Conservation (phyloP, 2,329 filamentous ascomycete genomes). For the Epichloe sylvatica region DNA sequence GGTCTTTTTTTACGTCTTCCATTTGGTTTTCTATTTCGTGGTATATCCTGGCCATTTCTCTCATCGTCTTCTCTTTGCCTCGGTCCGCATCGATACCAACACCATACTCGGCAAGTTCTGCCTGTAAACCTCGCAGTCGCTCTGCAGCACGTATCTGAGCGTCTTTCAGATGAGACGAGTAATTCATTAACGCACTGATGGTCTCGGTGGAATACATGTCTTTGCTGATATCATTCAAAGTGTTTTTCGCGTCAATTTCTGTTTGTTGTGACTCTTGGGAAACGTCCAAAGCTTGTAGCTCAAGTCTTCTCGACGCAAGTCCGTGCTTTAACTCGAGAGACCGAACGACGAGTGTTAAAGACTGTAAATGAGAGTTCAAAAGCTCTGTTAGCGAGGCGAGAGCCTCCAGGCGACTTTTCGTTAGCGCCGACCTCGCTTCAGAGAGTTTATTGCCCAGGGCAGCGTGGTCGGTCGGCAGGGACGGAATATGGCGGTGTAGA, state of each 20-base stretch:
- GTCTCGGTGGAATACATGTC: slow-evolving; percentile 34
- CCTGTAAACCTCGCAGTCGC: slow-evolving; percentile 25
- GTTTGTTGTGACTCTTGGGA: slow-evolving; percentile 29
- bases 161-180: slow-evolving; percentile 35
- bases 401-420: slow-evolving; percentile 24
- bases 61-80: slow-evolving; percentile 34
- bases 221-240: slow-evolving; percentile 20
- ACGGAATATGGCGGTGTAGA: slow-evolving; percentile 42
- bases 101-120: slow-evolving; percentile 36
- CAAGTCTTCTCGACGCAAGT: slow-evolving; percentile 34
- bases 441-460: slow-evolving; percentile 22
- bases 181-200: slow-evolving; percentile 29
- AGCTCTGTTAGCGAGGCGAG: slow-evolving; percentile 24
- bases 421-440: slow-evolving; percentile 20
- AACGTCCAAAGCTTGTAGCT: slow-evolving; percentile 34
- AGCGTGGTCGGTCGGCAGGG: slow-evolving; percentile 27
- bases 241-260: slow-evolving; percentile 23
- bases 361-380: slow-evolving; percentile 25
- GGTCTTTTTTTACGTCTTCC: slow-evolving; percentile 33
- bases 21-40: slow-evolving; percentile 36
- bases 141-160: slow-evolving; percentile 32
- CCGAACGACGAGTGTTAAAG: slow-evolving; percentile 30
- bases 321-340: slow-evolving; percentile 42
- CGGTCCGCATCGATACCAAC: slow-evolving; percentile 23
- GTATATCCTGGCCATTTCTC: slow-evolving; percentile 39